Base-by-base conservation (phyloP, 78 protist genomes). In the Neovahlkampfia damariscottae region DNA sequence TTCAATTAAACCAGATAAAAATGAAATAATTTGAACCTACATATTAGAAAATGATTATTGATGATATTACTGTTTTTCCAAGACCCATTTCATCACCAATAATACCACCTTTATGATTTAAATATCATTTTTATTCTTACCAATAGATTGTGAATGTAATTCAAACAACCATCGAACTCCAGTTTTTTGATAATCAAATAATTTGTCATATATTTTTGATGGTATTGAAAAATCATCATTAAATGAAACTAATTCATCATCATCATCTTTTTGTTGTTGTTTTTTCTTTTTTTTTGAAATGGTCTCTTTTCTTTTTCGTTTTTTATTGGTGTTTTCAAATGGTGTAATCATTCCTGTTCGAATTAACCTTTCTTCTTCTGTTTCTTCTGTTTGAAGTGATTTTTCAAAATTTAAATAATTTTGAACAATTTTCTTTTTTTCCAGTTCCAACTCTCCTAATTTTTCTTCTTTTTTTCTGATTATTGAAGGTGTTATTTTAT, bases 51-150 rank as follows among this genome's bases (percentile, higher is more conserved):
- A n/a, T n/a, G n/a, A n/a, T n/a, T n/a, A n/a, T n/a, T n/a, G n/a
- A n/a, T n/a, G n/a, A n/a, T n/a, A n/a, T n/a, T n/a, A n/a, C 58
- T 1, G 99, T 96, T 77, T 96, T 96, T 34, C 99, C 98, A 27
- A 95, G 77, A 40, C 68, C 90, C 96, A 92, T 92, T 32, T 96
- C 99, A 75, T 96, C 99, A 36, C 98, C 99, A 10, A 95, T 35
- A 70, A 96, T 88, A 38, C 98, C 99, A 40, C n/a, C n/a, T n/a
- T n/a, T n/a, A n/a, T n/a, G n/a, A n/a, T n/a, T n/a, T n/a, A n/a
- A n/a, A n/a, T n/a, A n/a, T n/a, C n/a, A n/a, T n/a, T n/a, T n/a
- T n/a, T n/a, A n/a, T n/a, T n/a, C n/a, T n/a, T n/a, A n/a, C 99
- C 98, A 29, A 70, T 84, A n/a, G 67, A 39, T 41, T 86, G 90